Evolutionary conservation across 768 basidiomycete genomes (phyloP), one percentile per base, ranked within the genome.

Genomic region (Boletales sp.): DNA sequence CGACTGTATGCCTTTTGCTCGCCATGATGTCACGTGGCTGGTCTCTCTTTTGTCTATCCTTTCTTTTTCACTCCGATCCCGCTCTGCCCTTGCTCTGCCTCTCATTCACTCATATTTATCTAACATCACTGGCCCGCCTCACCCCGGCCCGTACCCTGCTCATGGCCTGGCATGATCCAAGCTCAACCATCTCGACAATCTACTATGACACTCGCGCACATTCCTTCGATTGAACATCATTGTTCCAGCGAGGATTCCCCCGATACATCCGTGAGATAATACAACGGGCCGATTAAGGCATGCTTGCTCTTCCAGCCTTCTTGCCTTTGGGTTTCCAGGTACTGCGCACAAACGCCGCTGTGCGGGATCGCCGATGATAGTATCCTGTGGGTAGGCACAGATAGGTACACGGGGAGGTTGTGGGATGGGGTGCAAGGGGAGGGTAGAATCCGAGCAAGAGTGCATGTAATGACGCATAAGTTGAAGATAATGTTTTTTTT

Each of bases 391-490:
- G 43, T 35, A 45, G 47, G 46, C 31, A 14, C 45, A 32, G 44
- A 50, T 49, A 43, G 43, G 57, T 50, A 49, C 40, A 25, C 43
- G 28, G 14, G 46, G 44, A 4, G 33, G 41, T 41, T 25, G 33
- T 30, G 33, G 41, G 40, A 38, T 28, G 25, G 25, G 25, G 25
- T 7, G 25, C 25, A 28, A 5, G 47, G 46, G 43, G 40, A 35
- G 32, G 19, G 33, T 21, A 25, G 42, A 39, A 28, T 28, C 7
- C 25, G 40, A 39, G n/a, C 40, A 35, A 28, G 44, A 46, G 17
- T 32, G 15, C 47, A 21, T 65, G 55, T 64, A 63, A 57, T 54
- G 42, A 60, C 32, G 25, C 47, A 46, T 40, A 36, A 32, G 30
- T 21, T 46, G 31, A 28, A 7, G 5, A 44, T 49, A 40, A 45